Percentiles rank a stretch among this genome's conserved stretches.
Evolutionary conservation across 73 alveolate genomes (phyloP).

Genomic region (Tetrahymena malaccensis): DNA sequence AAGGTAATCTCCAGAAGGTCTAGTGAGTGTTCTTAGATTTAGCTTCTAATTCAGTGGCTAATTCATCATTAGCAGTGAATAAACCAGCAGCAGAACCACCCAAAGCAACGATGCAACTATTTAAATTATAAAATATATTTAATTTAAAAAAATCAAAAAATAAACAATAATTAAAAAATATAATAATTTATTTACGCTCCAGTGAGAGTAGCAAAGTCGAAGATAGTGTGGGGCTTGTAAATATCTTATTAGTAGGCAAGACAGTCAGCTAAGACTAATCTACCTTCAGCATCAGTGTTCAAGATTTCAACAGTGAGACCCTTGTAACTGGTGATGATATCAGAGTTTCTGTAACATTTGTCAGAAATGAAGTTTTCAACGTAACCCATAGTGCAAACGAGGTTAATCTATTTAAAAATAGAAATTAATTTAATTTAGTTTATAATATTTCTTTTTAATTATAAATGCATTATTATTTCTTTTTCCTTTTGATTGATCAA

Average conservation of each 20-base stretch:
- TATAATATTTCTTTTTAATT: no score
- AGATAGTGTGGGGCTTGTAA: slow-evolving; percentile 46
- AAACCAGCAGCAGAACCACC: slow-evolving; percentile 59
- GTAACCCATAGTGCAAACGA: slow-evolving; percentile 57
- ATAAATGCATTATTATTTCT: no score
- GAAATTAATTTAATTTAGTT: neutral
- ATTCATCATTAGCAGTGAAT: slow-evolving; percentile 57
- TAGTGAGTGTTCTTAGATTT: slow-evolving; percentile 51
- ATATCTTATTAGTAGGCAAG: slow-evolving; percentile 50
- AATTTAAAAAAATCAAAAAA: neutral
- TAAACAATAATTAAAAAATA: neutral
- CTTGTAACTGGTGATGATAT: slow-evolving; percentile 50
- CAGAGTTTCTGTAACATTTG: slow-evolving; percentile 51
- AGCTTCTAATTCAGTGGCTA: slow-evolving; percentile 8
- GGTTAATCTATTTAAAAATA: slow-evolving; percentile 14
- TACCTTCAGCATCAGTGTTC: slow-evolving; percentile 83
- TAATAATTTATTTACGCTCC: slow-evolving; percentile 59
- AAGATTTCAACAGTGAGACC: slow-evolving; percentile 69
- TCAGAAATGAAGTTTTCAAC: slow-evolving; percentile 64
- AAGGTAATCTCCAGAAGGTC: slow-evolving; percentile 60
- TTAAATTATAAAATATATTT: neutral
- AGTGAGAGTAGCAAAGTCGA: slow-evolving; percentile 69
- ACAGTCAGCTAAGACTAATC: slow-evolving; percentile 72
- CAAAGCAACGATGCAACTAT: neutral
- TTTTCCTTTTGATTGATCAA: no score